phyloP scores from a whole-genome alignment of 257 asterid species.

The Nicotiana tomentosiformis region DNA sequence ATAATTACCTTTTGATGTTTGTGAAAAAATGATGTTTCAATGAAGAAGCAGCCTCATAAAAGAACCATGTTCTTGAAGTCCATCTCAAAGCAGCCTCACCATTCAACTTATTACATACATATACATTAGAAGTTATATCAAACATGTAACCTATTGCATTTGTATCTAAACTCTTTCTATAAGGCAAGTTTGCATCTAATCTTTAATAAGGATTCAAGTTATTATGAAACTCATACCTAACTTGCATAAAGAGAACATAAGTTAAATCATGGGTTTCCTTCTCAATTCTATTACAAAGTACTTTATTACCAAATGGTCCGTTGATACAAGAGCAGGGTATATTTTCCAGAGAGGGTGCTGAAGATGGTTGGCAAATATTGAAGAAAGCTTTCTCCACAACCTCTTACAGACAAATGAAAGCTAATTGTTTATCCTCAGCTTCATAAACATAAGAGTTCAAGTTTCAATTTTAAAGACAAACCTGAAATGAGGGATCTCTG shows the following conservation, averaged over 20 bases:
- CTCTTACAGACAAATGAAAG: background rate
- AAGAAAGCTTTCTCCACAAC: background rate
- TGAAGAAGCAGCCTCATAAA: background rate
- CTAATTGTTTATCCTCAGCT: background rate
- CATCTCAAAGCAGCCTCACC: background rate
- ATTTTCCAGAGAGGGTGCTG: background rate
- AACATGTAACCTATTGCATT: background rate
- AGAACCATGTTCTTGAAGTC: background rate
- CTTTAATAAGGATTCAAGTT: background rate
- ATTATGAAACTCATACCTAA: background rate
- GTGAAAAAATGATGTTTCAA: background rate
- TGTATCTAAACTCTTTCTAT: no score
- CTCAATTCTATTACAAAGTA: background rate
- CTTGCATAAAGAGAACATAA: background rate
- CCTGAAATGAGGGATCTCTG: constrained; percentile 92
- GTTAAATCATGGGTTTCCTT: background rate
- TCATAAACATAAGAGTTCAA: background rate
- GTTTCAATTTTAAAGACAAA: constrained; percentile 6
- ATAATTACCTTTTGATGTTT: background rate
- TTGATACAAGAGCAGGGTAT: background rate
- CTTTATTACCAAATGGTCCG: background rate
- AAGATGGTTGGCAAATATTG: background rate
- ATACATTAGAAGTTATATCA: background rate
- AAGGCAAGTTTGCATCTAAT: background rate
- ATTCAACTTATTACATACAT: background rate